Conservation (phyloP, 768 basidiomycete species). For the Boletus huronensis region DNA sequence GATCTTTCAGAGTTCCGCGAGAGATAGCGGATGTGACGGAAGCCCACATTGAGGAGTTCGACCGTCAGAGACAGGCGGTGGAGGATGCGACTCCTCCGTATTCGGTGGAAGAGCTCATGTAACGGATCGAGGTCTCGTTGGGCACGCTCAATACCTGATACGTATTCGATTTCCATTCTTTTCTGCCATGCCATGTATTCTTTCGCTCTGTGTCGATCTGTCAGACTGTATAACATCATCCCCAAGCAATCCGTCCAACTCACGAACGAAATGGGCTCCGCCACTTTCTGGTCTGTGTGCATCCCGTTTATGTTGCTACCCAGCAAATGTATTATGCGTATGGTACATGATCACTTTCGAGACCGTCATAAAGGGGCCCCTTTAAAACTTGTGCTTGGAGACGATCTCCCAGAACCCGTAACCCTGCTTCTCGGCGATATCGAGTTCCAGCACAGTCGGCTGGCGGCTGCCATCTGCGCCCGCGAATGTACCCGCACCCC, state of each 20-base stretch:
- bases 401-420: slow-evolving; percentile 47
- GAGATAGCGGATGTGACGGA: slow-evolving; percentile 9
- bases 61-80: background rate
- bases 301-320: background rate
- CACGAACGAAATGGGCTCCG: background rate
- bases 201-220: background rate
- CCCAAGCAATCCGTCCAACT: background rate
- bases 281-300: background rate
- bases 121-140: background rate
- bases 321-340: background rate
- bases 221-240: too few relatives aligned
- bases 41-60: slow-evolving; percentile 14
- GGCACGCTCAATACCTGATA: background rate
- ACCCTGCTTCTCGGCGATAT: slow-evolving; percentile 52
- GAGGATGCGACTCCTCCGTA: slow-evolving; percentile 6
- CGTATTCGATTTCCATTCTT: too few relatives aligned
- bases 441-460: slow-evolving; percentile 48
- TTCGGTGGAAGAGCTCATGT: slow-evolving; percentile 15
- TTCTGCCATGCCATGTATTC: background rate
- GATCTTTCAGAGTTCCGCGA: slow-evolving; percentile 7
- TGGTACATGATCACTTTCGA: background rate
- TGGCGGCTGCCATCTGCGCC: slow-evolving; percentile 44
- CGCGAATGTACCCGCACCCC: slow-evolving; percentile 70
- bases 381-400: slow-evolving; percentile 35
- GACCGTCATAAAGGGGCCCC: background rate